A percentile compares a stretch with the other conserved stretches of the same genome.
phyloP scores from a whole-genome alignment of 129 eudicot genomes.

The Chrysanthemum lavandulifolium region DNA sequence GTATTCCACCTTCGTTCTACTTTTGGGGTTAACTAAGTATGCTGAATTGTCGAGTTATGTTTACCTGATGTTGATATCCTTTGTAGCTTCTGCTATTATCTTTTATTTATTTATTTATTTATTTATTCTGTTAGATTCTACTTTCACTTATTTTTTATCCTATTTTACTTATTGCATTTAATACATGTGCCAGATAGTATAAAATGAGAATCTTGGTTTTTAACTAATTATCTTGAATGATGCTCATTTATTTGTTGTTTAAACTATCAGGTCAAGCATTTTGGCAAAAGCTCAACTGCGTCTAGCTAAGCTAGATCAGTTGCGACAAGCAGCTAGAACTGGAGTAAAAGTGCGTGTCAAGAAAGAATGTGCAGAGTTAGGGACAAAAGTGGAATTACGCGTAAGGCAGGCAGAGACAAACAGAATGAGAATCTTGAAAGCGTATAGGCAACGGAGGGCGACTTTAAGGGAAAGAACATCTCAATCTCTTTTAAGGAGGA shows the following conservation, averaged over 20 bases:
- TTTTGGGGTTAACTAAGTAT: background rate
- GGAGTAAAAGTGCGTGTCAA: slow-evolving; percentile 70
- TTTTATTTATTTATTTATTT: background rate
- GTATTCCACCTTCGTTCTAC: background rate
- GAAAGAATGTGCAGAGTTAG: slow-evolving; percentile 77
- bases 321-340: slow-evolving; percentile 88
- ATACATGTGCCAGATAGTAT: no score
- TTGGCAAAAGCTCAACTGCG: slow-evolving; percentile 91
- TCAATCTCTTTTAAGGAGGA: slow-evolving; percentile 69
- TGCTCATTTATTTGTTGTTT: background rate
- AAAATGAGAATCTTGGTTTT: no score
- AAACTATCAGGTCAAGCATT: slow-evolving; percentile 64
- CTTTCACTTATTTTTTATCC: background rate
- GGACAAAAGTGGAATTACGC: slow-evolving; percentile 76
- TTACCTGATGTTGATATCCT: background rate
- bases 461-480: slow-evolving; percentile 81
- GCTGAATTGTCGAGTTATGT: background rate
- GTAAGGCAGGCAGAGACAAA: slow-evolving; percentile 91
- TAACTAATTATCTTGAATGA: no score
- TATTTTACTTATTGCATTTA: background rate
- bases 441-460: slow-evolving; percentile 80
- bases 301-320: slow-evolving; percentile 77
- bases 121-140: no score
- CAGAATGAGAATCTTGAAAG: slow-evolving; percentile 71
- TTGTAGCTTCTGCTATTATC: background rate